These are phyloP conservation scores for Aquilaria sinensis DNA, from an alignment of 345 rosid species.

Conservation along the genomic window DNA sequence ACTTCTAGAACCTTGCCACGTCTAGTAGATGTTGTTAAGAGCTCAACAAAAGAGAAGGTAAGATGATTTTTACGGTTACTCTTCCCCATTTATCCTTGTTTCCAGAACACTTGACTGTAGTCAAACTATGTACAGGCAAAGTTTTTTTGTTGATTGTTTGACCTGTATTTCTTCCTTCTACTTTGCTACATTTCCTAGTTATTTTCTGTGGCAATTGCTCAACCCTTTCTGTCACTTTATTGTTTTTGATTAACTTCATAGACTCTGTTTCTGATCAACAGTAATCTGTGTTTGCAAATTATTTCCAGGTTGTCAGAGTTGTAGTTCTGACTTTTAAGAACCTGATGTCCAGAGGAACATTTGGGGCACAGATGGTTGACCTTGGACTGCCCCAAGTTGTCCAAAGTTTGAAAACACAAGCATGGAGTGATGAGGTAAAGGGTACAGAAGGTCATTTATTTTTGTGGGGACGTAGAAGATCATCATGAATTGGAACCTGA, in stretches of 20 bases:
- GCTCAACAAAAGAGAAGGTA: conserved; percentile 95
- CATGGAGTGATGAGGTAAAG: conserved; percentile 98
- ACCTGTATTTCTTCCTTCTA: conserved; percentile 2
- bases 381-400: conserved; percentile 89
- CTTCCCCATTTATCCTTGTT: conserved; percentile 1
- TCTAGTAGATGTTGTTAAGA: conserved; percentile 73
- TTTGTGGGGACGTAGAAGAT: too few relatives aligned
- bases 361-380: conserved; percentile 97
- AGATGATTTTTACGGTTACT: conserved; percentile 12
- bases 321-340: conserved; percentile 73
- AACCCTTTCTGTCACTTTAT: conserved; percentile 6
- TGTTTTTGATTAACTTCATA: not conserved
- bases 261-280: conserved; percentile 14
- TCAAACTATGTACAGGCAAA: conserved; percentile 3
- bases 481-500: too few relatives aligned
- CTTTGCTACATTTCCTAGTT: not conserved
- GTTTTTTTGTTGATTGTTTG: not conserved
- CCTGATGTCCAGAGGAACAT: conserved; percentile 75
- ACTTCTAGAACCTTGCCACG: conserved; percentile 79
- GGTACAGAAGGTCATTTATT: too few relatives aligned
- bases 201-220: conserved; percentile 5
- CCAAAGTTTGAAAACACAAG: conserved; percentile 84
- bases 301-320: conserved; percentile 86
- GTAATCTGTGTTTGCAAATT: conserved; percentile 12
- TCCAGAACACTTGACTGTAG: not conserved